phyloP scores from a whole-genome alignment of 108 stramenopile species.

The Craspedostauros australis region DNA sequence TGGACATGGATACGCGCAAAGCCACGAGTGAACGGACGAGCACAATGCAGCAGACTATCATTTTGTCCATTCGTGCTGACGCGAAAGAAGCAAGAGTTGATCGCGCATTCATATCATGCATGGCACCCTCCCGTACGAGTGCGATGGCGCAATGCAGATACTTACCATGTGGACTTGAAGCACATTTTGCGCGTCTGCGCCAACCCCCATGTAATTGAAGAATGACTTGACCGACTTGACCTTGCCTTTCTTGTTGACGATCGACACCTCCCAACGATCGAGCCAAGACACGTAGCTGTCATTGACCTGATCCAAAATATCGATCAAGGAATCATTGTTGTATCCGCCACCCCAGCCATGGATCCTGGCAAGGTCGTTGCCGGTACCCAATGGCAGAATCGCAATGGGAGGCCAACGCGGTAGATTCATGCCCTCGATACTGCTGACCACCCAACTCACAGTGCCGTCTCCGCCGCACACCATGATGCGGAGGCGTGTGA shows the following conservation, averaged over 20 bases:
- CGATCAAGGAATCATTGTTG: constrained; percentile 72
- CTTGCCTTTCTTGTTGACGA: constrained; percentile 45
- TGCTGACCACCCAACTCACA: constrained; percentile 86
- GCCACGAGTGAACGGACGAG: no score
- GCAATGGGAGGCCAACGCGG: constrained; percentile 83
- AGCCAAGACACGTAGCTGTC: constrained; percentile 71
- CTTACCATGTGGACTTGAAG: constrained; percentile 70
- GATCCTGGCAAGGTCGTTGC: constrained; percentile 81
- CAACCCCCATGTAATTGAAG: constrained; percentile 88
- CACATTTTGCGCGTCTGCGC: constrained; percentile 83
- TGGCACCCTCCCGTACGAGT: background rate
- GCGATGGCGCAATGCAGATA: background rate
- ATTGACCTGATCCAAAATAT: constrained; percentile 66
- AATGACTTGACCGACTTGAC: constrained; percentile 49
- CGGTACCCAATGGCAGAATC: constrained; percentile 87
- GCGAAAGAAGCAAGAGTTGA: background rate
- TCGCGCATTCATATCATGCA: no score
- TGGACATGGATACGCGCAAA: no score
- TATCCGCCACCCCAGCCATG: constrained; percentile 87
- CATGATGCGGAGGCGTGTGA: constrained; percentile 66
- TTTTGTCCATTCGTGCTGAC: no score
- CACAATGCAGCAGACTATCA: no score
- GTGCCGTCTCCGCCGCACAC: constrained; percentile 92
- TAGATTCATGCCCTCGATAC: constrained; percentile 73
- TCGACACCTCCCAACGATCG: constrained; percentile 78